These are phyloP conservation scores for Colletotrichum simmondsii DNA, from an alignment of 2,329 filamentous ascomycete genomes.

Conservation along the genomic window DNA sequence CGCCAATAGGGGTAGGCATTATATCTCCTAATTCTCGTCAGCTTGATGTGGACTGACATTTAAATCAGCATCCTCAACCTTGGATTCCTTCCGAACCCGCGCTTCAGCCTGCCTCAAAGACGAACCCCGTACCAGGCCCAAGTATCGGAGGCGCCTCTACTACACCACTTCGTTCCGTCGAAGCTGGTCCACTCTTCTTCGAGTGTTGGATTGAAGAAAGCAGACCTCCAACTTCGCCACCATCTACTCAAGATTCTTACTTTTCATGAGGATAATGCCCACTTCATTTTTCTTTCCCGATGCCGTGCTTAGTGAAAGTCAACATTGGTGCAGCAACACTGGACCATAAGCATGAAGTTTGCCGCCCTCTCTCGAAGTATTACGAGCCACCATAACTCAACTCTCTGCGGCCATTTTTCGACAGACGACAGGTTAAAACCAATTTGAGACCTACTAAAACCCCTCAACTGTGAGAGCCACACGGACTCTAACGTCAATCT, in stretches of 20 bases:
- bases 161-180: constrained; percentile 63
- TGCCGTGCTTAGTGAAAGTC: neutral
- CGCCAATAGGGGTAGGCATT: constrained; percentile 66
- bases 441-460: too few relatives aligned
- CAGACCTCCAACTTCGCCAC: constrained; percentile 43
- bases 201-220: constrained; percentile 75
- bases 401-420: too few relatives aligned
- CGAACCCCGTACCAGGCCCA: constrained; percentile 41
- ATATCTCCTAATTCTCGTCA: neutral
- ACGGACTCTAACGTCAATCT: too few relatives aligned
- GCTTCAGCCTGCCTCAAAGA: constrained; percentile 51
- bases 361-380: neutral
- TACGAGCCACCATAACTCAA: neutral
- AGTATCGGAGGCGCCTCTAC: constrained; percentile 52
- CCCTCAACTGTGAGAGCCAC: too few relatives aligned
- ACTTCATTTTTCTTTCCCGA: neutral
- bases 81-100: constrained; percentile 68
- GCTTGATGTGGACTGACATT: constrained; percentile 9
- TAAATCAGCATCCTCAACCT: constrained; percentile 64
- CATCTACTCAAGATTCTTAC: constrained; percentile 26
- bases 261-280: constrained; percentile 1
- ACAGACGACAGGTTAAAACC: too few relatives aligned
- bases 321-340: neutral
- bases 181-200: constrained; percentile 70
- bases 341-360: neutral